Evolutionary conservation across 768 basidiomycete species (phyloP).

Genomic region (Filobasidium floriforme): DNA sequence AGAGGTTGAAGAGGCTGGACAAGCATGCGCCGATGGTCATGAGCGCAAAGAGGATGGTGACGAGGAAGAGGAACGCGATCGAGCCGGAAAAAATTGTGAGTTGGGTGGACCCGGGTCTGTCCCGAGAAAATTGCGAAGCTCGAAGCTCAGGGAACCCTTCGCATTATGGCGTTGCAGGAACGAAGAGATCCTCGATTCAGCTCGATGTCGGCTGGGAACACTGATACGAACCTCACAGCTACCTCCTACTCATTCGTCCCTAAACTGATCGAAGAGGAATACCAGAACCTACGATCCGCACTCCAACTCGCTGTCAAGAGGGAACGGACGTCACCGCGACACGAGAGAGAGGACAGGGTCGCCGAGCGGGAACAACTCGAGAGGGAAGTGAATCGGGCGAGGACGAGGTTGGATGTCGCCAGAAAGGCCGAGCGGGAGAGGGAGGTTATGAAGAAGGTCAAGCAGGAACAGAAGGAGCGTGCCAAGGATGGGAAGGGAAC

Average conservation of each 20-base stretch:
- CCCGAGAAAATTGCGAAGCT: too few species aligned
- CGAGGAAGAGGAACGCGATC: conserved; percentile 61
- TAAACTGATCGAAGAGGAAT: conserved; percentile 59
- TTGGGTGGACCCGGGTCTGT: too few species aligned
- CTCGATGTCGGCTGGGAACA: conserved; percentile 58
- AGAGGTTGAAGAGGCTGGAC: conserved; percentile 57
- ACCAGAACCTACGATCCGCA: conserved; percentile 58
- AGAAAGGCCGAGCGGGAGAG: conserved; percentile 63
- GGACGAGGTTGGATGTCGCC: conserved; percentile 69
- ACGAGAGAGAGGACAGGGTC: conserved; percentile 52
- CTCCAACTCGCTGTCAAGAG: conserved; percentile 61
- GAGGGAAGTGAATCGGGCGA: conserved; percentile 62
- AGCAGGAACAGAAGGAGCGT: conserved; percentile 60
- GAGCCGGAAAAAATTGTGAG: conserved; percentile 61
- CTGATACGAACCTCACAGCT: conserved; percentile 59
- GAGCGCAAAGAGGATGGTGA: conserved; percentile 76
- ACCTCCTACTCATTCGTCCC: conserved; percentile 68
- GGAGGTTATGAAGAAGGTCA: conserved; percentile 55
- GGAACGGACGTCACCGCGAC: conserved; percentile 32
- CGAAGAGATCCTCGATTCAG: conserved; percentile 81
- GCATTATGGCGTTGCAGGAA: conserved; percentile 50
- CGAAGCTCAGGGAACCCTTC: background rate
- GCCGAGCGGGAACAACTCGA: conserved; percentile 66
- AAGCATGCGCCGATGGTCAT: conserved; percentile 88
- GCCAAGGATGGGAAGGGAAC: conserved; percentile 65